Evolutionary conservation across 1,139 yeast species (phyloP).

Genomic region (Suhomyces terraborum): DNA sequence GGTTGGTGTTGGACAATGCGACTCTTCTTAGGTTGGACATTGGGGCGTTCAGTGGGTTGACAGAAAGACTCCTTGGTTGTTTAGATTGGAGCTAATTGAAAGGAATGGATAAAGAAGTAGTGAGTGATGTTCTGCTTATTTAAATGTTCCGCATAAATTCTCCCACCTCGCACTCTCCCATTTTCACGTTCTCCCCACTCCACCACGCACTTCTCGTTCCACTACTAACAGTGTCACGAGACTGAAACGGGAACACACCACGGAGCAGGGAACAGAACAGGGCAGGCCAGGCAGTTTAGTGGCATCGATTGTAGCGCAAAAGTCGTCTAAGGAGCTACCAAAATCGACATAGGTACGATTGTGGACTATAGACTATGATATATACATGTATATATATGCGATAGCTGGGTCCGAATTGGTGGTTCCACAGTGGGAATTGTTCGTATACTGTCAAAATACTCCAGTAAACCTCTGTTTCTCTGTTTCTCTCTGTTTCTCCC

Average conservation of each 20-base stretch:
- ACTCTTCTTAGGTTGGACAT: constrained; percentile 27
- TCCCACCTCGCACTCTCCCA: too few species aligned
- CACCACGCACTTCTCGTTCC: too few species aligned
- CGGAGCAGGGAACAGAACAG: too few species aligned
- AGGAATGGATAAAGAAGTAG: background rate
- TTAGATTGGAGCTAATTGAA: background rate
- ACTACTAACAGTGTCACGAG: constrained; percentile 4
- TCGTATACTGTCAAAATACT: background rate
- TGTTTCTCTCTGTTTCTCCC: background rate
- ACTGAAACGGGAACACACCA: background rate
- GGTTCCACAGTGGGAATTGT: background rate
- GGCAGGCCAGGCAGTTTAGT: too few species aligned
- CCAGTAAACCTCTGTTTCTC: too few species aligned
- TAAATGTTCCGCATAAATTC: background rate
- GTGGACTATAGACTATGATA: background rate
- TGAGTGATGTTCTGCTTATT: background rate
- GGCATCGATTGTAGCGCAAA: too few species aligned
- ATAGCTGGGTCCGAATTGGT: too few species aligned
- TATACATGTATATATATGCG: too few species aligned
- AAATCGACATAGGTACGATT: too few species aligned
- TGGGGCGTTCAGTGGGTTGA: background rate
- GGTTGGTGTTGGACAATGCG: constrained; percentile 24
- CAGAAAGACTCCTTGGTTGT: too few species aligned
- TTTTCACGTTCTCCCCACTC: too few species aligned
- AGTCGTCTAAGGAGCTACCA: too few species aligned